Base-by-base conservation (phyloP, 495 filamentous ascomycete genomes). In the Neurospora sp. region DNA sequence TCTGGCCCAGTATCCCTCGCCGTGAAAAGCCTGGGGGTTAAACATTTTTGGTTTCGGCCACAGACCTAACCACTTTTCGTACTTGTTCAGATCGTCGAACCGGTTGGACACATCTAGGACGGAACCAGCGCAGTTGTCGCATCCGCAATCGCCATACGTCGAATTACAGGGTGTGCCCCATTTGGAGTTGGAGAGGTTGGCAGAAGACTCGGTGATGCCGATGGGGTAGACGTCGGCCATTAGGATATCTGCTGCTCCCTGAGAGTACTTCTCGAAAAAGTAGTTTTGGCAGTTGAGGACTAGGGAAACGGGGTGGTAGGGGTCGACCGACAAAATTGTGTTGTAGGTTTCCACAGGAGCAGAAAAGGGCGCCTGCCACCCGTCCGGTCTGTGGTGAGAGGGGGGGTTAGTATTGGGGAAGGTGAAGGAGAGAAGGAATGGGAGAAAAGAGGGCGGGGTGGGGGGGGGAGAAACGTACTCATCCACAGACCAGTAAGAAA, bases 271-370 rank as follows among this genome's bases (percentile, higher is more conserved):
- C n/a, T 75, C 77, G 76, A 89, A 93, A 77, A 90, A 86, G 80
- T 90, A 93, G 76, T 92, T 88, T 45, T 87, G 84, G 84, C 91
- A 93, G 80, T 92, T 92, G 38, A 93, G 83, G 1, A 86, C 86
- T 1, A 92, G 81, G 1, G 86, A 87, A 5, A 91, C 86, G 0
- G 90, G 91, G 78, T 92, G 91, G 78, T 91, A 92, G 0, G 90
- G 90, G 78, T 93, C 91, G 1, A 31, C 31, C 31, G 31, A 31
- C 31, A 31, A 31, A 31, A 93, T 84, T 1, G 85, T 77, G 5
- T 82, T 76, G 39, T 83, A 78, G 0, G 84, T 82, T 0, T 76
- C 71, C 0, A 74, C 68, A 0, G 84, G 81, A 0, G 82, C 78
- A 70, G 87, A 81, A 37, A 91, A 85, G 14, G 89, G 83, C 75